A percentile compares a stretch with the other conserved stretches of the same genome.
Conservation (phyloP, 441 rosid genomes). For the Jatropha podagrica region DNA sequence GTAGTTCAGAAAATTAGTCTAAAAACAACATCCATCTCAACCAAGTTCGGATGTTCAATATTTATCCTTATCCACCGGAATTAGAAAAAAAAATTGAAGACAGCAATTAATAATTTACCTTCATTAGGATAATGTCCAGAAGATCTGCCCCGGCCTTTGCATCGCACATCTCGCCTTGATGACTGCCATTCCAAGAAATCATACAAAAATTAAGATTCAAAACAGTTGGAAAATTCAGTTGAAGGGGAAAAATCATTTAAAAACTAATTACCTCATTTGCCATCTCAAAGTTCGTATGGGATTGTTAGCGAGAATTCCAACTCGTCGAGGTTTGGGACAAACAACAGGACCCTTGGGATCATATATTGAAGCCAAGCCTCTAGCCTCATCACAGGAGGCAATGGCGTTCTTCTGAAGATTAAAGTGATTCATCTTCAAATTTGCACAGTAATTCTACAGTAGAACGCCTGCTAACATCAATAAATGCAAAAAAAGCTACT, state of each 20-base stretch:
- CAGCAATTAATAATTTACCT: conserved; percentile 34
- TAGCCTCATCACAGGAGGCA: conserved; percentile 51
- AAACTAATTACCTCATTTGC: conserved; percentile 49
- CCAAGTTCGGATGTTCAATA: background rate
- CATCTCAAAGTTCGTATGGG: conserved; percentile 51
- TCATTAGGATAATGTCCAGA: conserved; percentile 66
- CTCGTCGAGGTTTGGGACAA: conserved; percentile 85
- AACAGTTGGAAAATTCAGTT: background rate
- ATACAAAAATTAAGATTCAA: background rate
- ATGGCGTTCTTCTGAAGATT: conserved; percentile 68
- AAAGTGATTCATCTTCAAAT: conserved; percentile 62
- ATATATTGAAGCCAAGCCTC: conserved; percentile 40
- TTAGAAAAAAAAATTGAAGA: background rate
- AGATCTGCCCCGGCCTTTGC: conserved; percentile 68
- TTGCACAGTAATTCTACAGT: conserved; percentile 24
- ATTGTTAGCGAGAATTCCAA: conserved; percentile 50
- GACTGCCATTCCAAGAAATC: conserved; percentile 32
- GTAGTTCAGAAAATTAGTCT: background rate
- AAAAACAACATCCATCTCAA: background rate
- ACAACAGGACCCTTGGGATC: conserved; percentile 55
- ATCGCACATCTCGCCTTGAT: conserved; percentile 56
- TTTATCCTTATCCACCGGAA: background rate
- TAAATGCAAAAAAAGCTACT: background rate
- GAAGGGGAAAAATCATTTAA: background rate
- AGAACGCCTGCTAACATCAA: conserved; percentile 35